Base-by-base conservation (phyloP, 495 filamentous ascomycete species). In the Aspergillus kassunensis region DNA sequence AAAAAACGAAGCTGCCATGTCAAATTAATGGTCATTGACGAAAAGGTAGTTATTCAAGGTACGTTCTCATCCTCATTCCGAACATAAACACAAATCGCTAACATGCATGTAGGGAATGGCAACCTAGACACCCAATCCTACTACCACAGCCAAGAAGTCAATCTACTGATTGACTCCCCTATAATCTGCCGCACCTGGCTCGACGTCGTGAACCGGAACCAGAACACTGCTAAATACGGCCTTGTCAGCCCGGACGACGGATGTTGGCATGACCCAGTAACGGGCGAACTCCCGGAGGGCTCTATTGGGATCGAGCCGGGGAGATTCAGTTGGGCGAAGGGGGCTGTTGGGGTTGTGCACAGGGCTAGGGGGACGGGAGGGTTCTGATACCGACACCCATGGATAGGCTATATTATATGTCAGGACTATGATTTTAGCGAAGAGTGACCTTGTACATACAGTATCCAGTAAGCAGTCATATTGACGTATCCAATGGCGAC, bases 81-180 rank as follows among this genome's bases (percentile, higher is more conserved):
- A n/a, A 9, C 25, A 30, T 24, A 15, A 21, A 9, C 19, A 24
- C 19, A 18, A 21, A 30, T 18, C 27, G n/a, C 27, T 37, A 34
- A 33, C 13, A n/a, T n/a, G 9, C 18, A 15, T 15, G 20, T 16
- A 70, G 86, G 87, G 6, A 88, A 81, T 55, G 87, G 88, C 1
- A 91, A 91, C 60, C 81, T 88, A 59, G 87, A 91, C 48, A 89
- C 87, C n/a, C 88, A 91, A 69, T 81, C 75, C 51, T 91, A 83
- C 81, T 90, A 74, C 55, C 87, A 91, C 61, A 81, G 75, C 30
- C 85, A 89, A 64, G 88, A 91, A 61, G 75, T 86, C 49, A 91
- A 91, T 57, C 57, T 90, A 11, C 77, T 91, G 74, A 60, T 89
- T 12, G 87, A 91, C 49, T 83, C 78, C 3, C 59, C 63, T 0